Conservation (phyloP, 306 rosid genomes). For the Quillaja saponaria region DNA sequence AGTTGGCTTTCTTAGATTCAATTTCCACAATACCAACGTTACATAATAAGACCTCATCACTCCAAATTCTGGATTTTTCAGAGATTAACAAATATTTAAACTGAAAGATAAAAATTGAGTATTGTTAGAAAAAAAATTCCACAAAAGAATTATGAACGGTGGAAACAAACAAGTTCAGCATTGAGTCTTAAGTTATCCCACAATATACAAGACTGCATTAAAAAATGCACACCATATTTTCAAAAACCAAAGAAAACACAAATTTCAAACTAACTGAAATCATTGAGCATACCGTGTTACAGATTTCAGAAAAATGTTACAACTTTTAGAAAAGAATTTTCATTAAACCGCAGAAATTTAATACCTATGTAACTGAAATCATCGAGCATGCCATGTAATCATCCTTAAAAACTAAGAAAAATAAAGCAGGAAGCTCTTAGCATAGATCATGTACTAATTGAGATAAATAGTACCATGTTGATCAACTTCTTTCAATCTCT, state of each 20-base stretch:
- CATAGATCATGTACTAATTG: neutral
- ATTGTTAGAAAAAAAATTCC: no score
- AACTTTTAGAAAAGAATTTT: slow-evolving; percentile 10
- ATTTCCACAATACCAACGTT: neutral
- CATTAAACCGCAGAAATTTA: neutral
- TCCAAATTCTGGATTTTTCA: no score
- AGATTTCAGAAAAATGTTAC: no score
- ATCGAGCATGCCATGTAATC: neutral
- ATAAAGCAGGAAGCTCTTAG: neutral
- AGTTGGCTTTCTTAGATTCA: no score
- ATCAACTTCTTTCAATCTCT: slow-evolving; percentile 90
- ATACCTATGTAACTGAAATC: neutral
- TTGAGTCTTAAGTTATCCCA: no score
- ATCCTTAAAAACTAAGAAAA: neutral
- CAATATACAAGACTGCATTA: neutral
- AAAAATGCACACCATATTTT: neutral
- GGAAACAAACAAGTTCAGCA: no score
- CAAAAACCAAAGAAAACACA: neutral
- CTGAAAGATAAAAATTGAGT: no score
- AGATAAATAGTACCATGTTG: slow-evolving; percentile 58
- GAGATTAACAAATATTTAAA: no score
- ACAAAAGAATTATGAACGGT: no score
- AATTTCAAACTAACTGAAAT: neutral
- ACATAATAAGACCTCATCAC: neutral
- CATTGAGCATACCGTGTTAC: no score